Percentiles rank a stretch among this genome's conserved stretches.
Conservation (phyloP, 768 basidiomycete species). For the Lactifluus piperatus region DNA sequence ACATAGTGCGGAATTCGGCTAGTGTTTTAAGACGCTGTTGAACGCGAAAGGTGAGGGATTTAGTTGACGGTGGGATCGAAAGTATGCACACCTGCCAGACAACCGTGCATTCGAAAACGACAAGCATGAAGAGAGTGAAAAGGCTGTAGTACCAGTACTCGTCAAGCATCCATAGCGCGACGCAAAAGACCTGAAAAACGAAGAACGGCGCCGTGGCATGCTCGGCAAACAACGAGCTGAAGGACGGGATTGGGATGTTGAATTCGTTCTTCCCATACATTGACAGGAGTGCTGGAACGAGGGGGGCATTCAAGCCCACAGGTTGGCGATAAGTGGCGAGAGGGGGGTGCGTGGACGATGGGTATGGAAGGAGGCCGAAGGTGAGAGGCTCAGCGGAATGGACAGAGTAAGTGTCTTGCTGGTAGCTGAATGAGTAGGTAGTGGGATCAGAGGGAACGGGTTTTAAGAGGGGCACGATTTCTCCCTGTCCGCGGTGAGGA, state of each 20-base stretch:
- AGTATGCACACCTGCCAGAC: constrained; percentile 80
- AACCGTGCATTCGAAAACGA: constrained; percentile 97
- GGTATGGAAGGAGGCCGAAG: constrained; percentile 84
- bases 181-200: constrained; percentile 98
- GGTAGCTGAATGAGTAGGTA: constrained; percentile 86
- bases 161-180: constrained; percentile 93
- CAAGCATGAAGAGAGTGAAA: constrained; percentile 96
- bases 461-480: constrained; percentile 73
- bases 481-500: constrained; percentile 77
- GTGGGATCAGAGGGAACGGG: constrained; percentile 44
- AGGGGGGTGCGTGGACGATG: constrained; percentile 61
- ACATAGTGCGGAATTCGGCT: constrained; percentile 96
- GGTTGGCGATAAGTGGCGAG: constrained; percentile 57
- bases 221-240: constrained; percentile 84
- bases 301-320: constrained; percentile 41
- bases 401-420: constrained; percentile 85
- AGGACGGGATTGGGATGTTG: constrained; percentile 94
- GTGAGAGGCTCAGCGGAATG: constrained; percentile 44
- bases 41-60: neutral
- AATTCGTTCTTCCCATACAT: constrained; percentile 93
- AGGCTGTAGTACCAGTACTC: constrained; percentile 99
- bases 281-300: constrained; percentile 43
- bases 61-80: neutral
- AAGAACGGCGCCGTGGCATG: constrained; percentile 99
- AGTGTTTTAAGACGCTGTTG: constrained; percentile 82